Evolutionary conservation across 306 rosid species (phyloP), one percentile per base, ranked within the genome.

Genomic region (Acmispon strigosus): DNA sequence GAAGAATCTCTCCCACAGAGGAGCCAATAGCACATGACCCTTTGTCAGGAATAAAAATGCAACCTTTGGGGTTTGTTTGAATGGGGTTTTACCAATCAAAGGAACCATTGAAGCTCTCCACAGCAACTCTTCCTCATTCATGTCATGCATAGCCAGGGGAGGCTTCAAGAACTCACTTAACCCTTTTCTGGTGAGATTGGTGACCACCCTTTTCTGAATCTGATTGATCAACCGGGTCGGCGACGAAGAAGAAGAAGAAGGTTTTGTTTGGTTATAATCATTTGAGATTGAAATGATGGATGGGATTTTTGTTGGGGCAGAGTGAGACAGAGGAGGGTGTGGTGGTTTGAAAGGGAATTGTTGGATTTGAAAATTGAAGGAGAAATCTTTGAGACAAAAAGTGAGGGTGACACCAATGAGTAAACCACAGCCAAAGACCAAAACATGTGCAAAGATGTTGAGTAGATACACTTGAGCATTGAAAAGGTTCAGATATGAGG

Each of bases 11-110:
- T 90, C 94, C 98, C 98, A 93, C 0, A 93, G 73, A 14, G 96
- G 97, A 78, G 89, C 93, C 86, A 93, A 41, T 2, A 62, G 3
- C 18, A 90, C 81, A 51, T 71, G 62, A 6, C 91, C 94, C 80
- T 78, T 90, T 1, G 91, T 85, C 80, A 93, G 67, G 77, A 88
- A 93, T 91, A 93, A 45, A 79, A 93, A 93, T 0, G 97, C 98
- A 53, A 93, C 80, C 69, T 93, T 92, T 16, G 90, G 88, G 0
- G 66, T 70, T 7, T 57, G 60, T 2, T 80, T 73, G 51, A 83
- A 78, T 1, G 92, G 94, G 0, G n/a, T 7, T 5, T 85, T 65
- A 0, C 4, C 18, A 43, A 83, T 53, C 72, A 32, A 32, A 0
- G 89, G 95, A 29, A 52, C 84, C 77, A 91, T 39, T 0, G 97